phyloP scores from a whole-genome alignment of 768 basidiomycete species.

The Leccinum subgranulosum region DNA sequence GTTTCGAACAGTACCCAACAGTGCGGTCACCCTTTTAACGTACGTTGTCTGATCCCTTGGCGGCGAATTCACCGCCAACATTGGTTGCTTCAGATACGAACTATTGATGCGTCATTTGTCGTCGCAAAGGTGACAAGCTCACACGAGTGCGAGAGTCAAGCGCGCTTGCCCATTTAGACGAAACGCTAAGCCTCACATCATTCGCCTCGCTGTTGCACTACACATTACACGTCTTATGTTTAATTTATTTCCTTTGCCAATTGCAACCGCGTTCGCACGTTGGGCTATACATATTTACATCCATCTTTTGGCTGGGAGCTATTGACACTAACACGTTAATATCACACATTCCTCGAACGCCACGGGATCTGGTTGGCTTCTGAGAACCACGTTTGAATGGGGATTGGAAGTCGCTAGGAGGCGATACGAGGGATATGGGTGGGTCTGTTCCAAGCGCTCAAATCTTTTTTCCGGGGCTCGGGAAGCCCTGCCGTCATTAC shows the following conservation, averaged over 20 bases:
- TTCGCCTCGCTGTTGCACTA: constrained; percentile 11
- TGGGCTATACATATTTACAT: not conserved
- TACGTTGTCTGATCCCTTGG: constrained; percentile 15
- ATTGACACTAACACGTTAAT: constrained; percentile 8
- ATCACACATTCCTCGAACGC: not conserved
- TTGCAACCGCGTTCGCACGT: constrained; percentile 4
- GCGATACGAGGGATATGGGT: not conserved
- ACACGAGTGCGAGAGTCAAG: not conserved
- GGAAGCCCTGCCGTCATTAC: not conserved
- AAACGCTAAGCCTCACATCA: constrained; percentile 1
- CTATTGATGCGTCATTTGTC: constrained; percentile 33
- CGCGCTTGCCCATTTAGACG: constrained; percentile 20
- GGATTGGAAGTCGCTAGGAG: constrained; percentile 7
- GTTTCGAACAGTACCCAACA: constrained; percentile 91
- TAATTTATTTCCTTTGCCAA: not conserved
- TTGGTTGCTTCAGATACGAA: constrained; percentile 24
- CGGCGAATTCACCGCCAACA: not conserved
- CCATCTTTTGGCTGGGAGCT: not conserved
- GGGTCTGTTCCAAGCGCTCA: constrained; percentile 2
- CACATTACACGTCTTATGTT: not conserved
- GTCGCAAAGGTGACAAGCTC: constrained; percentile 11
- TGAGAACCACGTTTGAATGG: constrained; percentile 8
- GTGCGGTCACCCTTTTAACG: constrained; percentile 87
- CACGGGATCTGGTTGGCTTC: not conserved
- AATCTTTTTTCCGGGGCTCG: not conserved